Base-by-base conservation (phyloP, 495 filamentous ascomycete genomes). In the Penicillium robsamsonii region DNA sequence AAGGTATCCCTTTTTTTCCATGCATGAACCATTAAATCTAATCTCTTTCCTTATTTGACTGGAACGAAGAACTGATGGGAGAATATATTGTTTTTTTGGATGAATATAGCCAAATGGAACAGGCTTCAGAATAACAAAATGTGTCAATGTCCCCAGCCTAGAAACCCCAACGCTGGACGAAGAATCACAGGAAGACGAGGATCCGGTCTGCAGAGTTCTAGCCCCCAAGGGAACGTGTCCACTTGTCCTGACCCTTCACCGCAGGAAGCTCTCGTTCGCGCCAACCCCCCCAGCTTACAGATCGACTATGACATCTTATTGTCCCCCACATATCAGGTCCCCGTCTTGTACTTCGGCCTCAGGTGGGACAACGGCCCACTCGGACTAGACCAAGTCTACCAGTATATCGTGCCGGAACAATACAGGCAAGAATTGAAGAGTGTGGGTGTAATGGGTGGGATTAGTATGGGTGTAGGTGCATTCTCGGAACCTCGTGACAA, bases 401-500 rank as follows among this genome's bases (percentile, higher is more conserved):
- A 81, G 40, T 75, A 78, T 44, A 76, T 92, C 40, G 87, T 93
- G 52, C 88, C 90, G 13, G 70, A 81, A 42, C 76, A 80, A 49
- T 84, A 81, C 70, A 83, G 79, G 61, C 65, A 71, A 42, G 70
- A 76, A 56, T 69, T 92, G 59, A 78, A 81, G 59, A 70, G 57
- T 44, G 75, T 81, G 38, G 88, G 88, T 38, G 72, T 84, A 18
- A 81, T 90, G 65, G 90, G 90, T 57, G 89, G 84, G 56, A 84
- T 96, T 67, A 90, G 87, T 58, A 80, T 86, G 63, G 87, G 83
- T 41, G 89, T 91, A 81, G 69, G 86, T 86, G 55, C 57, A 51
- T 53, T 44, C 35, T 57, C 53, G 7, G 38, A 45, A 46, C 50
- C 44, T 49, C 40, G 48, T 50, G 47, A 56, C 48, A 57, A 52